Evolutionary conservation across 1,284 basidiomycete genomes (phyloP).

Genomic region (Naganishia sp.): DNA sequence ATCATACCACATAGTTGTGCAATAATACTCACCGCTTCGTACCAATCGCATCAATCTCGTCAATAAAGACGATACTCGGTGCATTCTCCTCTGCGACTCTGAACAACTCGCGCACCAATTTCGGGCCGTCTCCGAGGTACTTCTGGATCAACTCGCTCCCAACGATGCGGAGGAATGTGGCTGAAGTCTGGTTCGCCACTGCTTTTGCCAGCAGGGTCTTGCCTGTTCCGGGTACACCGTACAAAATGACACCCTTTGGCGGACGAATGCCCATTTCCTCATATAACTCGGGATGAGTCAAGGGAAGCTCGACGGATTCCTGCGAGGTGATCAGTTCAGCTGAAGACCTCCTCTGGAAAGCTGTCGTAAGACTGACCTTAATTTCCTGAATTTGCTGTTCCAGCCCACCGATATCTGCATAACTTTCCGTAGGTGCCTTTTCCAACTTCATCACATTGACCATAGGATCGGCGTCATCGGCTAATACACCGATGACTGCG

Average conservation of each 20-base stretch:
- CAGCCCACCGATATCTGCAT: constrained; percentile 96
- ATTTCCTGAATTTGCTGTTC: constrained; percentile 98
- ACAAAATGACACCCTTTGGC: constrained; percentile 98
- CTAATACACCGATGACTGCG: constrained; percentile 90
- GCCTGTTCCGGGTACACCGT: constrained; percentile 97
- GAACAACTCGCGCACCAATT: constrained; percentile 96
- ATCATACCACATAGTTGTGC: not conserved
- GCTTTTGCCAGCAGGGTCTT: constrained; percentile 98
- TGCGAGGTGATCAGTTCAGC: constrained; percentile 45
- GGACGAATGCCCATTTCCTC: constrained; percentile 99
- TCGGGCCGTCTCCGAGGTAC: constrained; percentile 98
- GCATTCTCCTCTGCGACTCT: constrained; percentile 95
- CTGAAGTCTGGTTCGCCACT: constrained; percentile 97
- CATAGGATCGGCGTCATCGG: constrained; percentile 96
- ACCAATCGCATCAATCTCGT: constrained; percentile 98
- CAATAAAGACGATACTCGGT: constrained; percentile 98
- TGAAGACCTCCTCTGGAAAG: constrained; percentile 15
- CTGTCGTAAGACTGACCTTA: constrained; percentile 63
- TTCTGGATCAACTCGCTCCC: constrained; percentile 99
- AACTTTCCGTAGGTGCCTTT: constrained; percentile 98
- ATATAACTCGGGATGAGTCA: constrained; percentile 97
- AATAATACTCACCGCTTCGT: constrained; percentile 76
- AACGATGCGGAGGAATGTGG: constrained; percentile 96
- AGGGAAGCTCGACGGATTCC: constrained; percentile 97
- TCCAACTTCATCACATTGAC: constrained; percentile 99